Percentiles rank a stretch among this genome's conserved stretches.
Evolutionary conservation across 2,329 filamentous ascomycete genomes (phyloP).

Genomic region (Pseudogymnoascus sp.): DNA sequence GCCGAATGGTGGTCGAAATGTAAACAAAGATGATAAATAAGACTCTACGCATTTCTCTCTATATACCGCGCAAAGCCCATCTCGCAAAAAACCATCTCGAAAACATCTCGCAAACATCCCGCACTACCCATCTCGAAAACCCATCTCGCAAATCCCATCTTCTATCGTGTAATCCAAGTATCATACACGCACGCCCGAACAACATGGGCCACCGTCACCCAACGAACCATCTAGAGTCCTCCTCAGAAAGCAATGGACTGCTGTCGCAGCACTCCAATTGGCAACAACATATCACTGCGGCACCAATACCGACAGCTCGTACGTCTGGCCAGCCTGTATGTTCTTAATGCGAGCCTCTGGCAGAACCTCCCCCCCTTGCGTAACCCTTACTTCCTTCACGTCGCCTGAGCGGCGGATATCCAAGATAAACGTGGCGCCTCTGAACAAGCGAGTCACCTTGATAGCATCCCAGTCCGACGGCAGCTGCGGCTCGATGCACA

Average conservation of each 20-base stretch:
- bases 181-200: background rate
- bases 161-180: background rate
- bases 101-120: background rate
- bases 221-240: background rate
- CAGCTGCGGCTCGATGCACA: slow-evolving; percentile 42
- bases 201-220: background rate
- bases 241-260: background rate
- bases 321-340: slow-evolving; percentile 37
- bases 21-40: background rate
- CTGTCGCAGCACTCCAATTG: background rate
- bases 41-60: background rate
- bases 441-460: slow-evolving; percentile 40
- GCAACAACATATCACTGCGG: slow-evolving; percentile 13
- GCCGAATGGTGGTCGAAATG: background rate
- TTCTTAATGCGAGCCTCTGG: slow-evolving; percentile 34
- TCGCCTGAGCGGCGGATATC: slow-evolving; percentile 34
- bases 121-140: background rate
- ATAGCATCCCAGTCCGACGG: slow-evolving; percentile 42
- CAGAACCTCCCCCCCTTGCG: slow-evolving; percentile 31
- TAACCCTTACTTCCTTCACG: slow-evolving; percentile 35
- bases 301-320: slow-evolving; percentile 35
- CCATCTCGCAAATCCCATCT: background rate
- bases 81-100: background rate
- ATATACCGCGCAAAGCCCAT: background rate
- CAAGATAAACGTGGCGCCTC: slow-evolving; percentile 38